Evolutionary conservation across 176 grass and related monocot genomes (phyloP).

Genomic region (Aegilops tauschii): DNA sequence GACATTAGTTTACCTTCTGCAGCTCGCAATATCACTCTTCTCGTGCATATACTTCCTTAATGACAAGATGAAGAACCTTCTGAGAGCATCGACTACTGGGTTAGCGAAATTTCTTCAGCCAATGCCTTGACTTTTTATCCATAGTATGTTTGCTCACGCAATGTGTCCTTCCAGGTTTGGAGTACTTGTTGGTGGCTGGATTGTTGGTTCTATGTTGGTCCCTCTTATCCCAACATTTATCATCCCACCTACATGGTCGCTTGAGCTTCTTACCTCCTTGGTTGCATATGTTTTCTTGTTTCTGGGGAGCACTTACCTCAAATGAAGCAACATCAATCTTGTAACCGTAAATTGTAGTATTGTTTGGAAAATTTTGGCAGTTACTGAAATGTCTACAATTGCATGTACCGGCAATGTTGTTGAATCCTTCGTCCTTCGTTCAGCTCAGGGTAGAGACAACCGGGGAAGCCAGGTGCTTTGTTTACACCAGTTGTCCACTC

Average conservation of each 20-base stretch:
- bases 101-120: conserved; percentile 22
- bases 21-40: conserved; percentile 89
- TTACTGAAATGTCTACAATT: conserved; percentile 5
- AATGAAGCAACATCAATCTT: conserved; percentile 38
- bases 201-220: conserved; percentile 66
- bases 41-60: conserved; percentile 96
- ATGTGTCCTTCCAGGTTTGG: conserved; percentile 60
- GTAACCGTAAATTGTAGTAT: conserved; percentile 27
- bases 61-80: conserved; percentile 91
- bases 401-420: background rate
- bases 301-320: conserved; percentile 77
- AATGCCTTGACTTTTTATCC: background rate
- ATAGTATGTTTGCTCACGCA: conserved; percentile 1
- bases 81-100: conserved; percentile 78
- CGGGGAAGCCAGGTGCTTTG: background rate
- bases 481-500: background rate
- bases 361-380: conserved; percentile 7
- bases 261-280: conserved; percentile 91
- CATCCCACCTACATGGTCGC: conserved; percentile 85
- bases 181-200: conserved; percentile 81
- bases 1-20: conserved; percentile 31
- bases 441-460: background rate
- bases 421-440: background rate
- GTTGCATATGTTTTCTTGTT: conserved; percentile 90
- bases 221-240: conserved; percentile 76